These are phyloP conservation scores for Aegilops bicornis DNA, from an alignment of 176 grass and related monocot species.

Conservation along the genomic window DNA sequence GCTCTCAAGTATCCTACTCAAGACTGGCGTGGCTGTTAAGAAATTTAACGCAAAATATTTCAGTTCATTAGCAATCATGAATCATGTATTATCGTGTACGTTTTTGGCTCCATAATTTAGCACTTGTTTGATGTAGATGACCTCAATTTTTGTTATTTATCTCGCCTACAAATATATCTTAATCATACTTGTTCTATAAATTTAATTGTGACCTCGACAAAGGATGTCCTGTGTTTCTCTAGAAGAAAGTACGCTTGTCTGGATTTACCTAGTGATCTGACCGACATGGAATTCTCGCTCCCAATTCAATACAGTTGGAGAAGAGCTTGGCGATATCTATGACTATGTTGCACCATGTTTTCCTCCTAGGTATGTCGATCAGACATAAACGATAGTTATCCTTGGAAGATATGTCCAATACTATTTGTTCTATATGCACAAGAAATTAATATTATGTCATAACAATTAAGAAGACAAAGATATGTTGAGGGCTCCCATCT, in stretches of 20 bases:
- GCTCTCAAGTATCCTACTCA: background rate
- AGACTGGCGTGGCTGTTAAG: background rate
- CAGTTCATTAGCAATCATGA: background rate
- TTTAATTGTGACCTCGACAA: too few relatives aligned
- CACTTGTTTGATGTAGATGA: background rate
- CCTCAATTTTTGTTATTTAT: background rate
- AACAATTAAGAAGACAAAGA: slow-evolving; percentile 2
- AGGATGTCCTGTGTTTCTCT: slow-evolving; percentile 15
- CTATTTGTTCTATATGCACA: slow-evolving; percentile 7
- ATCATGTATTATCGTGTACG: background rate
- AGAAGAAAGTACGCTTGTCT: slow-evolving; percentile 1
- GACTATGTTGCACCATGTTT: slow-evolving; percentile 99
- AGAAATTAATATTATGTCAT: slow-evolving; percentile 1
- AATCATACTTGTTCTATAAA: slow-evolving; percentile 21
- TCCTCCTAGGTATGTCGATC: slow-evolving; percentile 77
- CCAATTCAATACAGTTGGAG: slow-evolving; percentile 65
- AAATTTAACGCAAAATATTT: background rate
- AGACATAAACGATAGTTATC: slow-evolving; percentile 6
- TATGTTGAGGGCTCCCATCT: background rate
- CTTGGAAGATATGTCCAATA: slow-evolving; percentile 18
- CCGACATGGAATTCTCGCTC: slow-evolving; percentile 10
- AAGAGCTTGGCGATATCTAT: slow-evolving; percentile 99
- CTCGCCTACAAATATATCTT: slow-evolving; percentile 22
- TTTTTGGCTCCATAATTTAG: slow-evolving; percentile 17
- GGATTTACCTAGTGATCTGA: slow-evolving; percentile 22